Evolutionary conservation across 2,329 filamentous ascomycete genomes (phyloP), one percentile per base, ranked within the genome.

Genomic region (Pseudogymnoascus sp.): DNA sequence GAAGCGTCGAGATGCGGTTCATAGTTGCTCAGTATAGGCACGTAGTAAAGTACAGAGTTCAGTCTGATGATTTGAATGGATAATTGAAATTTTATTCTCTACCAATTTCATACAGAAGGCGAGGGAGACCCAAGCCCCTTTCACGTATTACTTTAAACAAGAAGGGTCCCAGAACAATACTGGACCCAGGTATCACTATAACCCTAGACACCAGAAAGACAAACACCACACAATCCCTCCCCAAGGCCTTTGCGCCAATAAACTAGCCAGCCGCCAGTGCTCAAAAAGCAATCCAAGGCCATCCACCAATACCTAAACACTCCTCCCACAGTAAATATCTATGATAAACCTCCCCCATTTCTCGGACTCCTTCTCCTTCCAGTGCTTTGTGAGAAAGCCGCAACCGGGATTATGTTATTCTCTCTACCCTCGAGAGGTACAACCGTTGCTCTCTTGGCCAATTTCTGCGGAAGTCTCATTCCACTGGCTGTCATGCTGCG

Each of bases 351-450:
- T 12, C 63, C 61, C 39, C 63, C 63, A 40, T 57, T 71, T 34
- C 71, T 67, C 10, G 71, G 71, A 60, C 71, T 73, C 39, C 72
- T 68, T 34, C 71, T 69, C 61, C 72, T 67, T 4, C 71, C 72
- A 12, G 69, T 71, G 59, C 71, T 71, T 40, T 71, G 66, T n/a
- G 61, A 42, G 40, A 67, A 67, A 3, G 21, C 45, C 42, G 67
- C 63, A 23, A 65, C 63, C n/a, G 66, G 51, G 1, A 47, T n/a
- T n/a, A 68, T 62, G 26, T 75, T 67, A 66, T 81, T 80, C 67
- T 81, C 79, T 47, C 77, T 74, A 2, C 78, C 79, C 62, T 78
- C 77, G 64, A 76, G 70, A 62, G 75, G 73, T n/a, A 75, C 70
- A 18, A 74, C 70, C 69, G 73, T 74, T 29, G 69, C 70, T 64